Evolutionary conservation across 2,329 filamentous ascomycete species (phyloP), one percentile per base, ranked within the genome.

Genomic region (Apiospora arundinis): DNA sequence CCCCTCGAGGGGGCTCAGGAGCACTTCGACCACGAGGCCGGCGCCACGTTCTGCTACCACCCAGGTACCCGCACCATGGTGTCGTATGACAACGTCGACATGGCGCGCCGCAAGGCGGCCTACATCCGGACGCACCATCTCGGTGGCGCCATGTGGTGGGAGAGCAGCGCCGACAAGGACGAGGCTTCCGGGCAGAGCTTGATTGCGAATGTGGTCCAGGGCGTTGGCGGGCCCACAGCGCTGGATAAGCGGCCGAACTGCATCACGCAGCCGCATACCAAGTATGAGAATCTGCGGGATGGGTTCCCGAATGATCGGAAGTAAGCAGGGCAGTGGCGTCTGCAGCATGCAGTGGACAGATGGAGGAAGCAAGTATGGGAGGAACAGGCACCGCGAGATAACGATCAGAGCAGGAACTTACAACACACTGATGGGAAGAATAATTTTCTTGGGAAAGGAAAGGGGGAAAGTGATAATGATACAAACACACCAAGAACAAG

Each of bases 121-220:
- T 97, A 91, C 80, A 89, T 98, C 78, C 88, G 86, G 78, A 80
- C 88, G 25, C 84, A 87, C 63, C 85, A 89, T 0, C 87, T 98
- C 0, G 95, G 95, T 1, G 95, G 95, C 23, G 94, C 89, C n/a
- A 98, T 98, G 95, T 98, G 94, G 94, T 97, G 95, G 95, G 95
- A 98, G 83, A 93, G 90, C 76, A 95, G 92, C 77, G 91, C 89
- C 0, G 95, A 98, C 80, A 91, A 91, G 78, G 79, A 82, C 2
- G 18, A n/a, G 56, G 65, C 65, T 2, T 91, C 90, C 0, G 84
- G 86, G 0, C 82, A 87, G 69, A 95, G 93, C 76, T 80, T 98
- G 78, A 94, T 95, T 70, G 83, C 81, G 8, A 91, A 87, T 18
- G 90, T 92, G 21, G 89, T 92, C 0, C 84, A 88, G 44, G 83